Percentiles rank a stretch among this genome's conserved stretches.
Evolutionary conservation across 1,284 basidiomycete species (phyloP).

Genomic region (Acaromyces ingoldii): DNA sequence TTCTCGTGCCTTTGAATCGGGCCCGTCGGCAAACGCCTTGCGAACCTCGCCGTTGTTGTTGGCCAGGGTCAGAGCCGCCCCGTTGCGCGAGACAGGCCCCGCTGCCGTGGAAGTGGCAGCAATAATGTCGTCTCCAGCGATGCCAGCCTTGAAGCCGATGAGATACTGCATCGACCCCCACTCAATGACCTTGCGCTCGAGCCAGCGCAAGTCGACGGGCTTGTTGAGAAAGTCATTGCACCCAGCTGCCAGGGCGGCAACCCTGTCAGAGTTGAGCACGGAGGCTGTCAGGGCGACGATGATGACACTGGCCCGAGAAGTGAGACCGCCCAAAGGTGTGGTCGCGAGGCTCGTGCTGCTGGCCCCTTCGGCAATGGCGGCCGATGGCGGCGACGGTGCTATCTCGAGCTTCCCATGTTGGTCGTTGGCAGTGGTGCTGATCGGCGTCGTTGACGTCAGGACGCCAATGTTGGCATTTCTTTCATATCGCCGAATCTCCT

Average conservation of each 20-base stretch:
- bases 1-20: slow-evolving; percentile 4
- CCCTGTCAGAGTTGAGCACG: slow-evolving; percentile 82
- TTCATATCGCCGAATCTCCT: slow-evolving; percentile 86
- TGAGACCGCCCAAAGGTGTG: slow-evolving; percentile 61
- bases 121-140: neutral
- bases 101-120: neutral
- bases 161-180: slow-evolving; percentile 65
- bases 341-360: slow-evolving; percentile 14
- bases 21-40: slow-evolving; percentile 2
- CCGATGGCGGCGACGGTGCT: neutral
- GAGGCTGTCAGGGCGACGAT: slow-evolving; percentile 97
- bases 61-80: no score
- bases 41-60: slow-evolving; percentile 2
- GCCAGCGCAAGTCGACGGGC: slow-evolving; percentile 88
- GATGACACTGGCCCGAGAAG: slow-evolving; percentile 93
- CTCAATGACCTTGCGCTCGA: slow-evolving; percentile 97
- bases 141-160: neutral
- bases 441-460: slow-evolving; percentile 62
- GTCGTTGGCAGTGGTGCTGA: neutral
- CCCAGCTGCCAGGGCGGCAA: slow-evolving; percentile 89
- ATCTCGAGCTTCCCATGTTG: no score
- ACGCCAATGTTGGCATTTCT: slow-evolving; percentile 64
- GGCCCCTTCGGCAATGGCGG: slow-evolving; percentile 11
- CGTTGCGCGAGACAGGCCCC: neutral
- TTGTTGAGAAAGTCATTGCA: slow-evolving; percentile 99